Percentiles rank a stretch among this genome's conserved stretches.
Evolutionary conservation across 495 filamentous ascomycete species (phyloP).

Genomic region (Annulohypoxylon stygium): DNA sequence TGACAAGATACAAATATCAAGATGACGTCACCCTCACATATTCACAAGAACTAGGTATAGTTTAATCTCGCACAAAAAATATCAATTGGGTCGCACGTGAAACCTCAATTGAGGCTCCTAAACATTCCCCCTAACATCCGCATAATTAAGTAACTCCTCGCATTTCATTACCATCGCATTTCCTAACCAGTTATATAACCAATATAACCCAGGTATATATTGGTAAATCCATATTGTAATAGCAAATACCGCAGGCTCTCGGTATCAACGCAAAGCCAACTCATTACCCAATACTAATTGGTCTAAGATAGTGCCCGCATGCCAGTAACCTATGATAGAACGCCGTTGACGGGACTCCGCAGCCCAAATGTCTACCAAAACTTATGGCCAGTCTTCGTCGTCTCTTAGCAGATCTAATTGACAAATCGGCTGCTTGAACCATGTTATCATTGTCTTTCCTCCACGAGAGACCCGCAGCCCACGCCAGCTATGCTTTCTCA

Average conservation of each 20-base stretch:
- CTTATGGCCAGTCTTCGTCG: slow-evolving; percentile 14
- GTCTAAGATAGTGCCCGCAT: slow-evolving; percentile 44
- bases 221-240: slow-evolving; percentile 43
- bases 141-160: neutral
- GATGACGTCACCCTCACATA: slow-evolving; percentile 3
- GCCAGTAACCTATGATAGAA: slow-evolving; percentile 36
- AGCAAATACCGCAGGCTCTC: slow-evolving; percentile 18
- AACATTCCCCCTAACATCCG: neutral
- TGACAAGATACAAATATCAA: neutral
- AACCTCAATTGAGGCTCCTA: neutral
- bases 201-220: slow-evolving; percentile 6
- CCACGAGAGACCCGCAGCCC: slow-evolving; percentile 19
- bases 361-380: slow-evolving; percentile 18
- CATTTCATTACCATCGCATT: neutral
- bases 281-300: slow-evolving; percentile 45
- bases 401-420: slow-evolving; percentile 35
- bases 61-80: neutral
- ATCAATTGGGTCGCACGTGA: slow-evolving; percentile 1
- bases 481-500: slow-evolving; percentile 18
- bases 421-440: slow-evolving; percentile 25
- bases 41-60: neutral
- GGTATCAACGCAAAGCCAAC: slow-evolving; percentile 41
- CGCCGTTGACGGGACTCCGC: slow-evolving; percentile 20
- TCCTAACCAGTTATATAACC: neutral
- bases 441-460: slow-evolving; percentile 7